Evolutionary conservation across 345 rosid genomes (phyloP).

Genomic region (Lepidium sativum): DNA sequence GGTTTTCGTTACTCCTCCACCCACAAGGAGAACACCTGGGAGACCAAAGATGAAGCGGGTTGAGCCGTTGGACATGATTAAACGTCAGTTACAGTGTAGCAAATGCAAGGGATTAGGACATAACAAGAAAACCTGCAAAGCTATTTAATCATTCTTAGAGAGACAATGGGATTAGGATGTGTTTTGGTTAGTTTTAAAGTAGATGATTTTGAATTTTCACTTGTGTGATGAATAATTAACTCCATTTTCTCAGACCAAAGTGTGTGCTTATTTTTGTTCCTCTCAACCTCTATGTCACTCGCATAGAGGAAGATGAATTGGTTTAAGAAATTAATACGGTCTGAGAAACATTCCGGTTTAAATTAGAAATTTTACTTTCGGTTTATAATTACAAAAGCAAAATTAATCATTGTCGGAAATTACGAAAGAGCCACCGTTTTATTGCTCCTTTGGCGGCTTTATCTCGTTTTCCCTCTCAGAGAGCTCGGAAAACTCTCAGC

Average conservation of each 20-base stretch:
- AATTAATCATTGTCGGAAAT: not conserved
- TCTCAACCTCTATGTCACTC: not conserved
- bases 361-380: not conserved
- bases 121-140: slow-evolving; percentile 90
- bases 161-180: slow-evolving; percentile 2
- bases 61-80: slow-evolving; percentile 54
- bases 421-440: slow-evolving; percentile 15
- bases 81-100: slow-evolving; percentile 93
- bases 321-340: not conserved
- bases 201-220: slow-evolving; percentile 17
- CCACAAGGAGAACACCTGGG: slow-evolving; percentile 75
- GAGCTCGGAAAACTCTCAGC: slow-evolving; percentile 8
- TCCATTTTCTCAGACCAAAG: not conserved
- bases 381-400: not conserved
- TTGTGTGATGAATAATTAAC: slow-evolving; percentile 14
- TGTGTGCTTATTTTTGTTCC: not conserved
- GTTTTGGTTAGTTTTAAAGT: slow-evolving; percentile 15
- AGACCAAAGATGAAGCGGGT: slow-evolving; percentile 64
- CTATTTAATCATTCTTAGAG: slow-evolving; percentile 18
- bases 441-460: slow-evolving; percentile 22
- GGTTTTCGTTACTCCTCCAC: slow-evolving; percentile 76
- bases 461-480: not conserved
- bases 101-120: slow-evolving; percentile 96
- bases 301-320: not conserved
- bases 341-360: not conserved